Evolutionary conservation across 2,329 filamentous ascomycete species (phyloP).

Genomic region (Cytospora piceae): DNA sequence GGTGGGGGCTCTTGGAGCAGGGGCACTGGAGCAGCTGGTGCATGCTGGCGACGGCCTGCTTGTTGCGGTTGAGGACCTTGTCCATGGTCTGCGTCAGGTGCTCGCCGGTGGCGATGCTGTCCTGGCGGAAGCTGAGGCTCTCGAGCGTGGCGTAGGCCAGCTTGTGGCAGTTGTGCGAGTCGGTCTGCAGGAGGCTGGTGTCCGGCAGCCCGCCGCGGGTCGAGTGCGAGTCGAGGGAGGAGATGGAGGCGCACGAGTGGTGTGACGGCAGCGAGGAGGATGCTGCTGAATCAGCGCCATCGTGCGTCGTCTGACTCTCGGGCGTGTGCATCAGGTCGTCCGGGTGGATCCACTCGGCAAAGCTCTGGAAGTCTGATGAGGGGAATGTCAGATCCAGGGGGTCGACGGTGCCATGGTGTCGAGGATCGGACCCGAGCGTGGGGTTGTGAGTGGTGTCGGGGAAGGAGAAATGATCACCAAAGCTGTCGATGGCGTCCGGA

Average conservation of each 20-base stretch:
- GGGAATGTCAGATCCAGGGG: slow-evolving; percentile 27
- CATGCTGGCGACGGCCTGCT: slow-evolving; percentile 30
- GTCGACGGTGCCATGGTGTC: slow-evolving; percentile 25
- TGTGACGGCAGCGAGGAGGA: slow-evolving; percentile 6
- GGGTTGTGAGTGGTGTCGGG: slow-evolving; percentile 23
- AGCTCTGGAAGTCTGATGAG: slow-evolving; percentile 27
- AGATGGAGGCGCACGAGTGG: slow-evolving; percentile 14
- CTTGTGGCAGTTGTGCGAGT: slow-evolving; percentile 28
- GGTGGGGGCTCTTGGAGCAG: slow-evolving; percentile 28
- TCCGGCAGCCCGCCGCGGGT: slow-evolving; percentile 16
- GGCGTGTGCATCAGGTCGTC: slow-evolving; percentile 29
- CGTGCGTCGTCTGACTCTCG: slow-evolving; percentile 13
- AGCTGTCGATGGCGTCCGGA: slow-evolving; percentile 22
- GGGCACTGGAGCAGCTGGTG: slow-evolving; percentile 27
- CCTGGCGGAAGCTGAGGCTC: slow-evolving; percentile 23
- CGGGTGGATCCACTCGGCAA: slow-evolving; percentile 28
- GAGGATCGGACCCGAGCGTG: slow-evolving; percentile 19
- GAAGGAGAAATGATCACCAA: slow-evolving; percentile 27
- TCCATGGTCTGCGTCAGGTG: slow-evolving; percentile 29
- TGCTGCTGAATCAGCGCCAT: slow-evolving; percentile 20
- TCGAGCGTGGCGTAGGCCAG: slow-evolving; percentile 26
- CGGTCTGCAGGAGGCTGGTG: slow-evolving; percentile 17
- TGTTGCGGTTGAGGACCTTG: slow-evolving; percentile 31
- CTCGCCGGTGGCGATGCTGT: slow-evolving; percentile 21
- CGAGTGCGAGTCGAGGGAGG: slow-evolving; percentile 21